These are phyloP conservation scores for Colletotrichum limetticola DNA, from an alignment of 2,329 filamentous ascomycete species.

Conservation along the genomic window DNA sequence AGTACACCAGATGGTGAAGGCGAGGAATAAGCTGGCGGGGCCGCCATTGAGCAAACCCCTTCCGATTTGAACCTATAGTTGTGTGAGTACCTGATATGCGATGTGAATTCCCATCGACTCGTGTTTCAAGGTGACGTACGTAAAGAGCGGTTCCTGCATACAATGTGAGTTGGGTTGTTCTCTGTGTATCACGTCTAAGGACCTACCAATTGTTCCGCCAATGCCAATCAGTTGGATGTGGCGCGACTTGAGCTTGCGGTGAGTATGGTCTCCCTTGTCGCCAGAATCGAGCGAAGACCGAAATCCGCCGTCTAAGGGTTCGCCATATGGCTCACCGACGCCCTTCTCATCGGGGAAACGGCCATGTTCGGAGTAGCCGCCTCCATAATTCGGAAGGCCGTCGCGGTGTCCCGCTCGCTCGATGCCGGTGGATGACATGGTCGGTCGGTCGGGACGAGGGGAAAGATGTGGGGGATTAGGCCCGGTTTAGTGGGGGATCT, in stretches of 20 bases:
- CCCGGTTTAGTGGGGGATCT: background rate
- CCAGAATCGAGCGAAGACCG: slow-evolving; percentile 27
- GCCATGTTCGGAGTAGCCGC: background rate
- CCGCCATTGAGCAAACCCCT: slow-evolving; percentile 67
- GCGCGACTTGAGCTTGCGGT: slow-evolving; percentile 64
- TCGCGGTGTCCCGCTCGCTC: slow-evolving; percentile 30
- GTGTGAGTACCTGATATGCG: slow-evolving; percentile 14
- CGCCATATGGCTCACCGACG: slow-evolving; percentile 22
- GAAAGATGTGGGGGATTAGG: background rate
- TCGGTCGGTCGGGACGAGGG: background rate
- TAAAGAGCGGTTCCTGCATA: slow-evolving; percentile 29
- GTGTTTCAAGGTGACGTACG: slow-evolving; percentile 10
- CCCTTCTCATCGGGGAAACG: slow-evolving; percentile 25
- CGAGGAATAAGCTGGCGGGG: slow-evolving; percentile 67
- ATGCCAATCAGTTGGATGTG: slow-evolving; percentile 72
- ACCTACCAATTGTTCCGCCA: slow-evolving; percentile 73
- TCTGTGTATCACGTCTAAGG: slow-evolving; percentile 56
- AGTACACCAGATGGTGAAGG: slow-evolving; percentile 70
- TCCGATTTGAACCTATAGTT: slow-evolving; percentile 63
- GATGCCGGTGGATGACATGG: slow-evolving; percentile 39
- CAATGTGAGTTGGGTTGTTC: background rate
- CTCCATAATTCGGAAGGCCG: slow-evolving; percentile 13
- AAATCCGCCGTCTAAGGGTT: slow-evolving; percentile 17
- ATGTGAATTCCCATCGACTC: background rate
- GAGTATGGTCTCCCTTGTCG: slow-evolving; percentile 52